These are phyloP conservation scores for Coriolopsis trogii DNA, from an alignment of 1,284 basidiomycete species.

Conservation along the genomic window DNA sequence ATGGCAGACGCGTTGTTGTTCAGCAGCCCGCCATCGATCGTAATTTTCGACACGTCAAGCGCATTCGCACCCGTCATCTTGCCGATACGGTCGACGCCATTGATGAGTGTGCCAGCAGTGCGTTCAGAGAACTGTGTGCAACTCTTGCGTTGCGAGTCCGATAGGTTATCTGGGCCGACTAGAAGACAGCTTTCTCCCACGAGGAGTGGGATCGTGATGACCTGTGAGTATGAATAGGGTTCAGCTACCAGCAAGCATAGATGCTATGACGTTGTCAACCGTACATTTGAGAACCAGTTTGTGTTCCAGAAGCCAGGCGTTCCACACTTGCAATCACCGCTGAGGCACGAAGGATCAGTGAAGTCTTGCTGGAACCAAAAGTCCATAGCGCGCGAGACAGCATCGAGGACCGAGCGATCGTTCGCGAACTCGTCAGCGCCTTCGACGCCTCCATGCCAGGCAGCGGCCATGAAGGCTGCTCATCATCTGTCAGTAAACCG, in stretches of 20 bases:
- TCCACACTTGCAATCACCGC: conserved; percentile 58
- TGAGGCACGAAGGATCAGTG: conserved; percentile 53
- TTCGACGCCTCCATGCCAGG: conserved; percentile 54
- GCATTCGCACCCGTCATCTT: conserved; percentile 64
- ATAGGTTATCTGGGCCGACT: conserved; percentile 46
- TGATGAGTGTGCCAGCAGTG: conserved; percentile 52
- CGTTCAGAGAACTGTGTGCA: conserved; percentile 57
- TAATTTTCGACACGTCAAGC: conserved; percentile 59
- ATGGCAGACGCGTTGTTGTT: conserved; percentile 46
- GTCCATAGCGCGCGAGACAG: conserved; percentile 55
- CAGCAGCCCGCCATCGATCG: conserved; percentile 53
- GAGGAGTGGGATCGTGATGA: conserved; percentile 60
- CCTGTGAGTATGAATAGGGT: conserved; percentile 33
- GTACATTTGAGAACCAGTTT: conserved; percentile 64
- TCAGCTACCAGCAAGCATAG: not conserved
- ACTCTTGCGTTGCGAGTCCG: conserved; percentile 42
- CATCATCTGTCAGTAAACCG: not conserved
- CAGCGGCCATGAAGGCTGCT: conserved; percentile 45
- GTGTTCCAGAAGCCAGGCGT: conserved; percentile 66
- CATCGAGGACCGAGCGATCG: conserved; percentile 39
- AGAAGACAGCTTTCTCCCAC: conserved; percentile 61
- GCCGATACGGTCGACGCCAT: conserved; percentile 46
- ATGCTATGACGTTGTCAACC: not conserved
- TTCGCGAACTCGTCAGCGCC: conserved; percentile 43
- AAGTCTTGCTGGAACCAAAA: conserved; percentile 71